phyloP scores from a whole-genome alignment of 2,329 filamentous ascomycete species.

The Alternaria ethzedia region DNA sequence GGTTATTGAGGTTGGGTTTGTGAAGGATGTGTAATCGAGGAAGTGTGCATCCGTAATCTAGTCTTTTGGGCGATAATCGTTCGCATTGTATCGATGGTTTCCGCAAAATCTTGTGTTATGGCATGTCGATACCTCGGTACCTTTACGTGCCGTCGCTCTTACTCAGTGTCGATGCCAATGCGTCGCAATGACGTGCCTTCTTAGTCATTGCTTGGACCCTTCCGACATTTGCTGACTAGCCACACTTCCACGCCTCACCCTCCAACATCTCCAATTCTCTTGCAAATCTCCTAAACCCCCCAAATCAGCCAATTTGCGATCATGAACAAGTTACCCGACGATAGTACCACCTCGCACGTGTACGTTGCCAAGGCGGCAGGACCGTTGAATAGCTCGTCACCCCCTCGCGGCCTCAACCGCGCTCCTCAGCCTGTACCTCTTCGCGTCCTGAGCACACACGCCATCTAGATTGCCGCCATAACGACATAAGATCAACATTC shows the following conservation, averaged over 20 bases:
- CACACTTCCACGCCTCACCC: background rate
- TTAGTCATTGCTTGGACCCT: background rate
- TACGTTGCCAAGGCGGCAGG: background rate
- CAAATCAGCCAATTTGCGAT: background rate
- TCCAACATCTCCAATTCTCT: background rate
- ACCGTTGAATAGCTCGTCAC: background rate
- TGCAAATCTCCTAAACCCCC: background rate
- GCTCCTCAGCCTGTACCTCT: background rate
- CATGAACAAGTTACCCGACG: background rate
- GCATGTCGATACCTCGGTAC: no score
- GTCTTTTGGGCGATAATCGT: background rate
- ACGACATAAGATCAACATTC: background rate
- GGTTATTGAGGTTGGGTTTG: slow-evolving; percentile 72
- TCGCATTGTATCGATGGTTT: background rate
- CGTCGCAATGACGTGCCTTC: background rate
- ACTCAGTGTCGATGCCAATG: background rate
- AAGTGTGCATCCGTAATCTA: background rate
- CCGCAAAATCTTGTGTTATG: no score
- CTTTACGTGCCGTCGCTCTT: background rate
- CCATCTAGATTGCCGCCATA: background rate
- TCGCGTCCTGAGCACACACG: background rate
- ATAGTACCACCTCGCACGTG: background rate
- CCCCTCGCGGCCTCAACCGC: background rate
- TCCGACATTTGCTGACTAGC: background rate
- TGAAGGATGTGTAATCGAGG: slow-evolving; percentile 64